A percentile compares a stretch with the other conserved stretches of the same genome.
Conservation (phyloP, 495 filamentous ascomycete species). For the Durotheca rogersii region DNA sequence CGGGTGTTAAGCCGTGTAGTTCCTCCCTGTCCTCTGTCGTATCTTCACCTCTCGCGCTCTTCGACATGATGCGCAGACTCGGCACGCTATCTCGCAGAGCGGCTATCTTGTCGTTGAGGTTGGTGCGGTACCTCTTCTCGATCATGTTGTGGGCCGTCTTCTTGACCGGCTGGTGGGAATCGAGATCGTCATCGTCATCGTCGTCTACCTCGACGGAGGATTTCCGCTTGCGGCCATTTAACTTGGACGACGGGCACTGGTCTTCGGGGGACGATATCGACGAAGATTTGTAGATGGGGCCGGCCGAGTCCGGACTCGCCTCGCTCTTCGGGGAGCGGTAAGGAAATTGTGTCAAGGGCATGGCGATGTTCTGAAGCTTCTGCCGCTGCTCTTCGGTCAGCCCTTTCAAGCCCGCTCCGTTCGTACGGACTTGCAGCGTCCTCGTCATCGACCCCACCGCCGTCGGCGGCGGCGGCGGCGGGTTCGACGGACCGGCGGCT, state of each 20-base stretch:
- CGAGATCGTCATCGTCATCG: constrained; percentile 51
- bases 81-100: constrained; percentile 88
- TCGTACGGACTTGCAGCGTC: constrained; percentile 20
- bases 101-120: constrained; percentile 95
- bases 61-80: constrained; percentile 73
- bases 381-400: constrained; percentile 55
- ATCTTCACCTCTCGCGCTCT: constrained; percentile 64
- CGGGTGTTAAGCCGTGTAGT: constrained; percentile 71
- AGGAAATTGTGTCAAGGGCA: constrained; percentile 56
- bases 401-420: constrained; percentile 11
- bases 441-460: constrained; percentile 13
- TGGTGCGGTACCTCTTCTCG: constrained; percentile 93
- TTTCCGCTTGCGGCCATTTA: constrained; percentile 62
- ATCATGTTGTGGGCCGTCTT: constrained; percentile 98
- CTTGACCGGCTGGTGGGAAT: constrained; percentile 75
- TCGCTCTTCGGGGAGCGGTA: constrained; percentile 56
- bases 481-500: constrained; percentile 14
- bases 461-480: constrained; percentile 16
- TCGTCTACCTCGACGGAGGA: constrained; percentile 54
- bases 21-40: constrained; percentile 74
- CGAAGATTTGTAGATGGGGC: constrained; percentile 42
- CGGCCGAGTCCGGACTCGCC: constrained; percentile 49
- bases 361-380: constrained; percentile 55
- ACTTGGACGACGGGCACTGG: constrained; percentile 46
- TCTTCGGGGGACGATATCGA: constrained; percentile 50